A percentile compares a stretch with the other conserved stretches of the same genome.
Conservation (phyloP, 257 asterid species). For the Ajuga chamaepitys region DNA sequence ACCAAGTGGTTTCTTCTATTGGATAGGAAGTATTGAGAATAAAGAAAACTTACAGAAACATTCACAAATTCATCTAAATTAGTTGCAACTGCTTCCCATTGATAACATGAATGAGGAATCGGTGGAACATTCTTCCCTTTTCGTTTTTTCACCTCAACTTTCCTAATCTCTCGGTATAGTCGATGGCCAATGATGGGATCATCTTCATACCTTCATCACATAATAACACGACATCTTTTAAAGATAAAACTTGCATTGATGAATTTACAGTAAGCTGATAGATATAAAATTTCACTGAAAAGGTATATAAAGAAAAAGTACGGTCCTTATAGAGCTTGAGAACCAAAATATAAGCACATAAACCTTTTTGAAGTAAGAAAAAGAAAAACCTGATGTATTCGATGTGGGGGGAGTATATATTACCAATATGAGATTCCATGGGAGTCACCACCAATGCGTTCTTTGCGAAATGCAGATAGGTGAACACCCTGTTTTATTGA, state of each 20-base stretch:
- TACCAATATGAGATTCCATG: constrained; percentile 95
- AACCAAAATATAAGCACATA: neutral
- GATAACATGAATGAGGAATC: constrained; percentile 75
- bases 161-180: constrained; percentile 78
- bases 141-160: constrained; percentile 82
- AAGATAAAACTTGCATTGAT: neutral
- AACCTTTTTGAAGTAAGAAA: neutral
- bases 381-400: neutral
- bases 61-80: constrained; percentile 79
- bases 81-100: constrained; percentile 94
- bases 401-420: neutral
- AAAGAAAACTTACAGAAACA: constrained; percentile 75
- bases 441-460: constrained; percentile 92
- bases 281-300: constrained; percentile 4
- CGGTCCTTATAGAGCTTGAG: neutral
- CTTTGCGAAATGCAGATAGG: constrained; percentile 74
- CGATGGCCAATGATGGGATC: constrained; percentile 89
- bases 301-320: neutral
- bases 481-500: constrained; percentile 70
- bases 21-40: constrained; percentile 3
- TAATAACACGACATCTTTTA: neutral
- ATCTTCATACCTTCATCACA: constrained; percentile 76
- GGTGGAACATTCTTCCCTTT: constrained; percentile 73
- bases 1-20: neutral
- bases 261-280: neutral